Evolutionary conservation across 805 yeast species (phyloP), one percentile per base, ranked within the genome.

Genomic region (Yarrowia deformans): DNA sequence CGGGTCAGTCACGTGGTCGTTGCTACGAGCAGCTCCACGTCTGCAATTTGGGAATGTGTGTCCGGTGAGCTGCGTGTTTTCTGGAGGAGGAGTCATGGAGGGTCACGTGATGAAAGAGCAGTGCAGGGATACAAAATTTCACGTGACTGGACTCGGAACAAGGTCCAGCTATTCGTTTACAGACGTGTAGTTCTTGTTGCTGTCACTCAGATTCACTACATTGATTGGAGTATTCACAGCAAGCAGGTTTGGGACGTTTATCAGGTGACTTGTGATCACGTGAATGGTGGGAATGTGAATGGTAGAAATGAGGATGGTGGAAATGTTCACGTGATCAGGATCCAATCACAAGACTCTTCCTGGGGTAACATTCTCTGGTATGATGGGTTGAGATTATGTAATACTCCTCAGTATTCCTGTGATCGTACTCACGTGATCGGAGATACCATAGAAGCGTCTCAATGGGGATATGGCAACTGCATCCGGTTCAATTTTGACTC

Each of bases 361-460:
- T 50, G 56, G 56, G 56, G 56, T 5, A 50, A 50, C 18, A 50
- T 35, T 50, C 56, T 50, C 29, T 50, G 56, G 56, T 50, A 50
- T 10, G 56, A 50, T 9, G 56, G 56, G 7, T 18, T 50, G 10
- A 10, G 56, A 1, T 7, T 50, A 9, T 50, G 56, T 18, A 50
- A 50, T 10, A 50, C 56, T 18, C 56, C 56, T 12, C 56, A 50
- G 40, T 50, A 34, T n/a, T 3, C 23, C 16, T 50, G 56, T 35
- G 56, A 50, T 35, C 23, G 56, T 1, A 50, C 56, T 35, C 56
- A 50, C 16, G 56, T 50, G 23, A 50, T 50, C 7, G 23, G 29
- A 34, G 56, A 50, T 18, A 50, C 56, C n/a, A 50, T 50, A 1
- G 56, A 50, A 13, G 40, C 56, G n/a, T 50, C 56, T 12, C 56